phyloP scores from a whole-genome alignment of 1,284 basidiomycete species.

The Mycosarcoma maydis region DNA sequence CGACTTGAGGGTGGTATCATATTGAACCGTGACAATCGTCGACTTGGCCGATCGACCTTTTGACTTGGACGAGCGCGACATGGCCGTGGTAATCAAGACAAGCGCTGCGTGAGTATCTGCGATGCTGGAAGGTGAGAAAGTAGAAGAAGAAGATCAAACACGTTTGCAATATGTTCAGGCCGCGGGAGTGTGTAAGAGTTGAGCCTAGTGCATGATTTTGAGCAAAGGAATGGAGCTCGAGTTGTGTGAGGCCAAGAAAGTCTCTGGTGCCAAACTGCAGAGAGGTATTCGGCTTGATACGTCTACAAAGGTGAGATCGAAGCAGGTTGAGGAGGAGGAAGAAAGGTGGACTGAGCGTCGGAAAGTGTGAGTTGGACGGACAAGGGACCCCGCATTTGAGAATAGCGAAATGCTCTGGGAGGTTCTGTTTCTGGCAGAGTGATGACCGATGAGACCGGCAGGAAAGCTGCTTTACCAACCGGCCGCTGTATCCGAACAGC shows the following conservation, averaged over 20 bases:
- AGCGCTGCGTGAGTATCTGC: no score
- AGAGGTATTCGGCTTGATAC: no score
- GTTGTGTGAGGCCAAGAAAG: no score
- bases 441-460: slow-evolving; percentile 3
- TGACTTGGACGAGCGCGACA: slow-evolving; percentile 37
- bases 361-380: background rate
- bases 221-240: background rate
- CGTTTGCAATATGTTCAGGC: no score
- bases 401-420: no score
- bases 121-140: background rate
- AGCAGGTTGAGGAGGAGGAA: background rate
- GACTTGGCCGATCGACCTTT: slow-evolving; percentile 45
- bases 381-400: slow-evolving; percentile 11
- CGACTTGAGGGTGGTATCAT: slow-evolving; percentile 58
- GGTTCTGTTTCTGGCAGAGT: background rate
- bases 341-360: slow-evolving; percentile 9
- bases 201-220: slow-evolving; percentile 1
- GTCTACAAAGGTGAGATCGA: no score
- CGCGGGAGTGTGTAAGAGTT: no score
- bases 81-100: background rate
- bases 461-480: slow-evolving; percentile 8
- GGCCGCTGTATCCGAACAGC: background rate
- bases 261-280: no score
- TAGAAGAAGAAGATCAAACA: background rate
- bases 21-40: slow-evolving; percentile 42